Evolutionary conservation across 306 rosid species (phyloP).

Genomic region (Neltuma alba): DNA sequence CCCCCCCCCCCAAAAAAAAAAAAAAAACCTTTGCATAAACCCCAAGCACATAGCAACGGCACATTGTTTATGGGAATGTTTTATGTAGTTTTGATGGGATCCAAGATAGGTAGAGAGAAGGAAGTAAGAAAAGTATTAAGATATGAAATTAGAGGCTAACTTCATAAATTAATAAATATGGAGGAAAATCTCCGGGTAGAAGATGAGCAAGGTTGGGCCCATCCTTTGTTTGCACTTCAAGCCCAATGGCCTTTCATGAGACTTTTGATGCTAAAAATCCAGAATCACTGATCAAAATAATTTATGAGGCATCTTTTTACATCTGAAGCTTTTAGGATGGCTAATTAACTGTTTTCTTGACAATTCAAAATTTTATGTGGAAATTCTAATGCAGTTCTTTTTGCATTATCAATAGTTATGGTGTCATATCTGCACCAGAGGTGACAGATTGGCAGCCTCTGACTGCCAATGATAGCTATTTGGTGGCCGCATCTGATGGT

Average conservation of each 20-base stretch:
- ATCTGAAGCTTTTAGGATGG: constrained; percentile 25
- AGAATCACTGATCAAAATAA: constrained; percentile 2
- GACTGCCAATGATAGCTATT: constrained; percentile 83
- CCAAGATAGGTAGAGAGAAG: neutral
- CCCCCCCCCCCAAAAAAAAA: too few relatives aligned
- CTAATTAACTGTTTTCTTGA: constrained; percentile 34
- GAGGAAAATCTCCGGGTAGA: neutral
- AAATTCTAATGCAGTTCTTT: constrained; percentile 38
- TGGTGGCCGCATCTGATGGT: constrained; percentile 96
- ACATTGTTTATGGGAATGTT: constrained; percentile 13
- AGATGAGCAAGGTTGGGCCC: neutral
- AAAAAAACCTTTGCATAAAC: constrained; percentile 37
- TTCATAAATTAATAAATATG: neutral
- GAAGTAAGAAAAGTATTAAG: neutral
- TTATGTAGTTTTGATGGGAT: neutral
- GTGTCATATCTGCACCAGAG: constrained; percentile 92
- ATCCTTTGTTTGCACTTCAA: constrained; percentile 20
- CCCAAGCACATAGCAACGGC: constrained; percentile 18
- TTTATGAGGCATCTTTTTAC: neutral
- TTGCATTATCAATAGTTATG: constrained; percentile 58
- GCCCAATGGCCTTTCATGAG: neutral
- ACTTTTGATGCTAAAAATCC: neutral
- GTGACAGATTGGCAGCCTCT: constrained; percentile 93
- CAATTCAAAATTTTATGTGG: constrained; percentile 24
- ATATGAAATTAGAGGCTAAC: neutral